A percentile compares a stretch with the other conserved stretches of the same genome.
phyloP scores from a whole-genome alignment of 1,284 basidiomycete genomes.

The Coniferiporia weirii region DNA sequence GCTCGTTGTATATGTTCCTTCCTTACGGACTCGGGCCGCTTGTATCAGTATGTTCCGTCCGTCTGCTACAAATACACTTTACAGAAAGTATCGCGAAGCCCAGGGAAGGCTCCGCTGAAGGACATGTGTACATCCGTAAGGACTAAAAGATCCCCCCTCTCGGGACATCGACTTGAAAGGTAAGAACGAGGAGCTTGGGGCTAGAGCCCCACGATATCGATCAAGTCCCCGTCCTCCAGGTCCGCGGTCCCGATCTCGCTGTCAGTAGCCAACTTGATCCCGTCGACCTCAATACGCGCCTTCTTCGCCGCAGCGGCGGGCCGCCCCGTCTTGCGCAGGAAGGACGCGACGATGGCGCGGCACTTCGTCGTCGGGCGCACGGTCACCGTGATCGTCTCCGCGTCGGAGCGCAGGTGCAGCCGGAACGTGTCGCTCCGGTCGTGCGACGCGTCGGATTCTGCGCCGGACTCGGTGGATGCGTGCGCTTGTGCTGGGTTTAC shows the following conservation, averaged over 20 bases:
- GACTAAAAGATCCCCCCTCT: too few relatives aligned
- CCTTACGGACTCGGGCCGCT: too few relatives aligned
- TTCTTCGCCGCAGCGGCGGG: conserved; percentile 27
- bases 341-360: conserved; percentile 64
- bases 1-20: too few relatives aligned
- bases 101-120: too few relatives aligned
- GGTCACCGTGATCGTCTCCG: conserved; percentile 52
- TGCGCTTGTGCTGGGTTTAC: conserved; percentile 19
- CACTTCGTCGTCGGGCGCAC: conserved; percentile 72
- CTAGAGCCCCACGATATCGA: conserved; percentile 54
- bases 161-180: neutral
- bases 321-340: conserved; percentile 45
- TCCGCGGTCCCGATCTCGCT: conserved; percentile 58
- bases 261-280: conserved; percentile 55
- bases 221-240: conserved; percentile 70
- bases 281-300: conserved; percentile 59
- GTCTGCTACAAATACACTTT: too few relatives aligned
- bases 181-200: neutral
- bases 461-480: conserved; percentile 19
- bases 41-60: too few relatives aligned
- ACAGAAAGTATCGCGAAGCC: too few relatives aligned
- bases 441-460: conserved; percentile 24
- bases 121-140: too few relatives aligned
- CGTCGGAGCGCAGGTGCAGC: conserved; percentile 49
- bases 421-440: conserved; percentile 52